Evolutionary conservation across 768 basidiomycete genomes (phyloP).

Genomic region (Suillus cothurnatus): DNA sequence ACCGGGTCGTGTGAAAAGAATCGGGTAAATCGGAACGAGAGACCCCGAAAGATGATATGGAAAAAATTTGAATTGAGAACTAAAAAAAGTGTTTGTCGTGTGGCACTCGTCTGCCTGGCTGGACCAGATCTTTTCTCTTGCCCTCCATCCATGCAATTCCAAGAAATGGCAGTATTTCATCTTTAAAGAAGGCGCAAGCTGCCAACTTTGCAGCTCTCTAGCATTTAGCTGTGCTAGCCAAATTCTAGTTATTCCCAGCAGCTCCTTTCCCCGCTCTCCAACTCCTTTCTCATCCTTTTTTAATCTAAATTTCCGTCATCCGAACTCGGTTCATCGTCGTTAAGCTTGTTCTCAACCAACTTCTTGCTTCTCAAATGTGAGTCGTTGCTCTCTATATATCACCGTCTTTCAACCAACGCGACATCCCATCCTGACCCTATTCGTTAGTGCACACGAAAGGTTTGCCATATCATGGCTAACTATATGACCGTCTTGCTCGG

Average conservation of each 20-base stretch:
- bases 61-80: neutral
- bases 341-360: neutral
- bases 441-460: neutral
- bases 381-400: neutral
- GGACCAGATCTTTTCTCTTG: constrained; percentile 4
- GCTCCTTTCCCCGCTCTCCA: neutral
- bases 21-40: constrained; percentile 2
- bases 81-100: neutral
- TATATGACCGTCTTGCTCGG: constrained; percentile 72
- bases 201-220: neutral
- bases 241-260: neutral
- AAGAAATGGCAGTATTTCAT: neutral
- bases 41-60: neutral
- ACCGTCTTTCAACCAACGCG: neutral
- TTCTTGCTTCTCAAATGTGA: neutral
- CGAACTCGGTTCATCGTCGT: constrained; percentile 1
- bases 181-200: neutral
- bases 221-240: neutral
- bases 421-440: neutral
- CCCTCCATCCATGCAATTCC: constrained; percentile 3
- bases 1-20: neutral
- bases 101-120: constrained; percentile 2
- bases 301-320: constrained; percentile 1
- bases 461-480: constrained; percentile 49
- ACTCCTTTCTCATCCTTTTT: neutral